A percentile compares a stretch with the other conserved stretches of the same genome.
Evolutionary conservation across 164 flowering plant genomes (phyloP).

Genomic region (Nymphaea colorata): DNA sequence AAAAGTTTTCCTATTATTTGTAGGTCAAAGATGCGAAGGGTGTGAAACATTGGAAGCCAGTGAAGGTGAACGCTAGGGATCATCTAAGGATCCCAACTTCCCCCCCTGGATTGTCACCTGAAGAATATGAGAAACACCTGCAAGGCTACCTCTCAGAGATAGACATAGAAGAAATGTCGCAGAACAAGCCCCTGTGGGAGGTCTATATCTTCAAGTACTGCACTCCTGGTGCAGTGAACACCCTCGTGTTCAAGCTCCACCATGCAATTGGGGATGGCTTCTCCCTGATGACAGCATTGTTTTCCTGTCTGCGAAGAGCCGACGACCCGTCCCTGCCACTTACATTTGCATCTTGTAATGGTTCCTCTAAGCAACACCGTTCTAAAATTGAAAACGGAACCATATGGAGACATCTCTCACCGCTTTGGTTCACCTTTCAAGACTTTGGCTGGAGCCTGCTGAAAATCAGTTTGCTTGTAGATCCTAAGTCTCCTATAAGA

Average conservation of each 20-base stretch:
- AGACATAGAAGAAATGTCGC: constrained; percentile 24
- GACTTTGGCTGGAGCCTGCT: constrained; percentile 36
- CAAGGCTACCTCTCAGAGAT: constrained; percentile 31
- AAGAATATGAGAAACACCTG: constrained; percentile 23
- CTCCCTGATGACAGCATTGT: constrained; percentile 53
- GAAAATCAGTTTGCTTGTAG: constrained; percentile 29
- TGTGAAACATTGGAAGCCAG: constrained; percentile 39
- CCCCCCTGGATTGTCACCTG: constrained; percentile 20
- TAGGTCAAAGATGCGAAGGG: constrained; percentile 40
- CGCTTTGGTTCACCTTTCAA: constrained; percentile 10
- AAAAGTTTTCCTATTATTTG: background rate
- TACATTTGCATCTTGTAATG: constrained; percentile 26
- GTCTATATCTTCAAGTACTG: constrained; percentile 45
- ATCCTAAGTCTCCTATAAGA: constrained; percentile 34
- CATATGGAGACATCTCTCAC: constrained; percentile 9
- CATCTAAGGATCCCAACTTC: constrained; percentile 32
- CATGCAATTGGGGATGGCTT: constrained; percentile 71
- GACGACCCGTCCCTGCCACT: constrained; percentile 46
- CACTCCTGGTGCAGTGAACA: constrained; percentile 36
- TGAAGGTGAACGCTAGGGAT: constrained; percentile 34
- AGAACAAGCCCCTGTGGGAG: constrained; percentile 48
- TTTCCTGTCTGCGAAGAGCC: constrained; percentile 37
- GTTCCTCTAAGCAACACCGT: background rate
- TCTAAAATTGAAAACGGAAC: no score
- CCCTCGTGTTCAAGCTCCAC: constrained; percentile 40